Evolutionary conservation across 345 rosid species (phyloP).

Genomic region (Eucalyptus marginata): DNA sequence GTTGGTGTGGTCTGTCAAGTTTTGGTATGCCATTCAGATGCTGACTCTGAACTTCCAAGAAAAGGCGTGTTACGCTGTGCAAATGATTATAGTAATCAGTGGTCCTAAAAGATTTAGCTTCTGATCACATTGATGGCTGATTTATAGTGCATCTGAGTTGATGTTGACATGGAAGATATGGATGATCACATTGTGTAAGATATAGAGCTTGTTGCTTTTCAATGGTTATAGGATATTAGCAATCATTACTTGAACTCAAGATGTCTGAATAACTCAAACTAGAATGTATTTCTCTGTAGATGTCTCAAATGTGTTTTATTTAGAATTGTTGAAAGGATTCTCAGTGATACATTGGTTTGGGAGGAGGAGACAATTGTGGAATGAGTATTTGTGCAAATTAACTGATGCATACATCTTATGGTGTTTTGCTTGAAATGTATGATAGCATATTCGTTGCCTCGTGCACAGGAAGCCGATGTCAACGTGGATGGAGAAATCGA

Average conservation of each 20-base stretch:
- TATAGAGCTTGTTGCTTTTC: neutral
- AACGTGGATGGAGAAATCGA: constrained; percentile 72
- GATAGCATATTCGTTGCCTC: neutral
- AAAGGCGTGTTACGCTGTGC: neutral
- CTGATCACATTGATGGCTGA: neutral
- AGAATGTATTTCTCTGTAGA: neutral
- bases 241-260: neutral
- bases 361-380: neutral
- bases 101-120: neutral
- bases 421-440: neutral
- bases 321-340: neutral
- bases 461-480: constrained; percentile 48
- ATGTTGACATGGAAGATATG: neutral
- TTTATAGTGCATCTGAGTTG: neutral
- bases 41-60: neutral
- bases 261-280: neutral
- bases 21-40: neutral
- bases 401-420: neutral
- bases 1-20: neutral
- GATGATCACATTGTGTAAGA: neutral
- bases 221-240: neutral
- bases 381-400: neutral
- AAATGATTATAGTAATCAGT: neutral
- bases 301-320: neutral
- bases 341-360: neutral